A percentile compares a stretch with the other conserved stretches of the same genome.
These are phyloP conservation scores for Penicillium atrosanguineum DNA, from an alignment of 495 filamentous ascomycete species.

Conservation along the genomic window DNA sequence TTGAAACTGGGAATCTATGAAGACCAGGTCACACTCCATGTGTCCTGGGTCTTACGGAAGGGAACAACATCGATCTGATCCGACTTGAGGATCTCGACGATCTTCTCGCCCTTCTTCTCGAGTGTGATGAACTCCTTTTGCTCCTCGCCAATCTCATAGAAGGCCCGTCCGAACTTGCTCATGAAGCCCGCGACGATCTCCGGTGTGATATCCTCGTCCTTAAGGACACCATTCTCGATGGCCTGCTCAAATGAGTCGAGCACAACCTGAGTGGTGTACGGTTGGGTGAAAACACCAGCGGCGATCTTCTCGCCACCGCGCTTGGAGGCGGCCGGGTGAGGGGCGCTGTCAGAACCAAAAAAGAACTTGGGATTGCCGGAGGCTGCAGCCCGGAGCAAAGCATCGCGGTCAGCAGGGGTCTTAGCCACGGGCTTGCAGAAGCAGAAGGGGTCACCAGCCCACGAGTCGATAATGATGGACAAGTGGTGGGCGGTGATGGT, in stretches of 20 bases:
- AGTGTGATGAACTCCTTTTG: conserved; percentile 59
- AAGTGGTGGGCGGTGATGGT: conserved; percentile 77
- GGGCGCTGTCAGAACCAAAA: conserved; percentile 67
- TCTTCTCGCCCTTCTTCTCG: conserved; percentile 58
- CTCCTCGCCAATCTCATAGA: conserved; percentile 59
- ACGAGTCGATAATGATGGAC: conserved; percentile 73
- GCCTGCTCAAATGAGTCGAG: conserved; percentile 71
- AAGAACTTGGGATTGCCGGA: conserved; percentile 79
- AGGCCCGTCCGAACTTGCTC: conserved; percentile 66
- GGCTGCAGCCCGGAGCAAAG: conserved; percentile 66
- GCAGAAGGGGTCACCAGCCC: conserved; percentile 70
- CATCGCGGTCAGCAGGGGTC: conserved; percentile 68
- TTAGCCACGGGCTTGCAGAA: conserved; percentile 90
- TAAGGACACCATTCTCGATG: conserved; percentile 61
- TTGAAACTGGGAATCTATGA: conserved; percentile 11
- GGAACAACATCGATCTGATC: conserved; percentile 65
- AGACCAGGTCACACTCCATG: conserved; percentile 57
- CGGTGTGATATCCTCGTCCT: conserved; percentile 64
- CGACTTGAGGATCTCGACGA: conserved; percentile 48
- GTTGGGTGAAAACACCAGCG: conserved; percentile 88
- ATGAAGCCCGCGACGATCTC: conserved; percentile 74
- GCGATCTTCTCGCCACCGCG: conserved; percentile 62
- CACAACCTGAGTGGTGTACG: conserved; percentile 74
- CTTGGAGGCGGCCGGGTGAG: conserved; percentile 75
- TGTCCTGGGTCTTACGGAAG: conserved; percentile 64